phyloP scores from a whole-genome alignment of 768 basidiomycete genomes.

The Tricholoma sp. region DNA sequence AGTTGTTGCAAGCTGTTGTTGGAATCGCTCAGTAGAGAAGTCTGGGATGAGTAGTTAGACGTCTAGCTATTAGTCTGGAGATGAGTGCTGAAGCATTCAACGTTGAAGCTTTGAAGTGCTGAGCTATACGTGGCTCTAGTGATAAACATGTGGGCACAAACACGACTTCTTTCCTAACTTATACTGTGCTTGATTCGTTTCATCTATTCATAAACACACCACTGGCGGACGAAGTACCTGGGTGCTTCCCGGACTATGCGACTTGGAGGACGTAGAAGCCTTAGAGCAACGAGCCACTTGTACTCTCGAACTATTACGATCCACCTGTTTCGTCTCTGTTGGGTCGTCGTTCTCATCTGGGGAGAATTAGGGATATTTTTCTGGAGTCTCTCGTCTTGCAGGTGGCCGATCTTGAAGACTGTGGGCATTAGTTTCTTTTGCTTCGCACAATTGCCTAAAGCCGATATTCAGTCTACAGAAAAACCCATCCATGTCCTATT shows the following conservation, averaged over 20 bases:
- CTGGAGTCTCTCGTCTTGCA: conserved; percentile 53
- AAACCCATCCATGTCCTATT: conserved; percentile 56
- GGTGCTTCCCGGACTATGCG: conserved; percentile 10
- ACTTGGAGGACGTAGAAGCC: conserved; percentile 14
- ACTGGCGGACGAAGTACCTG: neutral
- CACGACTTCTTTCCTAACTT: neutral
- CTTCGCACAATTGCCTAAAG: neutral
- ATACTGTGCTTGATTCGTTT: neutral
- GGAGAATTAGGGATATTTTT: conserved; percentile 60
- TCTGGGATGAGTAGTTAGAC: no score
- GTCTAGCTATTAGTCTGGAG: no score
- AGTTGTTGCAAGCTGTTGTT: no score
- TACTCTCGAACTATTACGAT: conserved; percentile 14
- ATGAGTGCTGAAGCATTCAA: no score
- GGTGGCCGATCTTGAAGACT: conserved; percentile 47
- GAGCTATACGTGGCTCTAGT: no score
- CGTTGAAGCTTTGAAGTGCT: no score
- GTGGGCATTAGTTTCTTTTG: conserved; percentile 13
- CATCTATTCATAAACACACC: neutral
- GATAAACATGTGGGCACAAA: no score
- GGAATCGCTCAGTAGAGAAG: no score
- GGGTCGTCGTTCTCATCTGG: conserved; percentile 41
- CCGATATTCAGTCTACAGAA: conserved; percentile 4
- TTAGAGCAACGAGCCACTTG: conserved; percentile 10
- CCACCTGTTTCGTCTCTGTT: conserved; percentile 15